phyloP scores from a whole-genome alignment of 768 basidiomycete species.

The Amanita polypyramis region DNA sequence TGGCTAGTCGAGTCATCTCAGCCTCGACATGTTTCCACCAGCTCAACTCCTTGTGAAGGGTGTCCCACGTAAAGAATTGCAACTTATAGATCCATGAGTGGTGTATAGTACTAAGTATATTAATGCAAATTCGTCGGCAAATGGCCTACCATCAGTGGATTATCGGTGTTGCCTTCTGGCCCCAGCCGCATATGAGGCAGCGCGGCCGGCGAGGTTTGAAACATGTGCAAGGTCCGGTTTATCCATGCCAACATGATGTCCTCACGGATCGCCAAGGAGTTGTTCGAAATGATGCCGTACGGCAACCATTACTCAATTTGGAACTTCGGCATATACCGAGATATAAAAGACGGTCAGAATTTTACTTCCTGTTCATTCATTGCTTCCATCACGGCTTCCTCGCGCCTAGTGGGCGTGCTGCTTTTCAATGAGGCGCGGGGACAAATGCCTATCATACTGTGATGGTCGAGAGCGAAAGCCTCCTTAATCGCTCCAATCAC shows the following conservation, averaged over 20 bases:
- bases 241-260: background rate
- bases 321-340: slow-evolving; percentile 13
- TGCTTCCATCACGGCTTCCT: slow-evolving; percentile 30
- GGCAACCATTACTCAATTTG: background rate
- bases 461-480: slow-evolving; percentile 52
- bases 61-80: slow-evolving; percentile 84
- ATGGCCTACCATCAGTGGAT: slow-evolving; percentile 57
- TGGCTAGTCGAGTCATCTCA: slow-evolving; percentile 51
- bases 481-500: slow-evolving; percentile 81
- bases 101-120: background rate
- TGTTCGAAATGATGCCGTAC: background rate
- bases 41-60: slow-evolving; percentile 41
- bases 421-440: slow-evolving; percentile 37
- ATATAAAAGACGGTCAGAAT: slow-evolving; percentile 1
- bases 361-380: slow-evolving; percentile 15
- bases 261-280: background rate
- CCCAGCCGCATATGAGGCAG: slow-evolving; percentile 53
- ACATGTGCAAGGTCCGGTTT: background rate
- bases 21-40: slow-evolving; percentile 76
- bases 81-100: slow-evolving; percentile 29
- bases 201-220: slow-evolving; percentile 24
- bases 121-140: background rate
- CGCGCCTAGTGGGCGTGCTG: slow-evolving; percentile 40
- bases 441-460: slow-evolving; percentile 23
- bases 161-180: slow-evolving; percentile 34